These are phyloP conservation scores for Glaciozyma martinii DNA, from an alignment of 768 basidiomycete species.

Conservation along the genomic window DNA sequence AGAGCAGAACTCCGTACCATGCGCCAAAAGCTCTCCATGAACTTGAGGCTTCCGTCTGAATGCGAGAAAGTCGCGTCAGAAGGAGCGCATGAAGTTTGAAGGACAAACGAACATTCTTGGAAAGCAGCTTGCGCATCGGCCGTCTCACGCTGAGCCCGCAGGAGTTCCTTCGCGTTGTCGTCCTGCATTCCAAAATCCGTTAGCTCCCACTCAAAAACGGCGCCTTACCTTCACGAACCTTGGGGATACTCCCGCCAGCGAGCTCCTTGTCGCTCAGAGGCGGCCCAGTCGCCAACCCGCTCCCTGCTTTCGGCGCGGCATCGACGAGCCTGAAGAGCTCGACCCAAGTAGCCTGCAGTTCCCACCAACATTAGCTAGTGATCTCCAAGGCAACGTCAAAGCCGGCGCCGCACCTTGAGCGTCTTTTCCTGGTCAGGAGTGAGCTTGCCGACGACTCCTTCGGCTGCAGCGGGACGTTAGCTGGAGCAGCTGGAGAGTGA, in stretches of 20 bases:
- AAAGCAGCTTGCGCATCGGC: conserved; percentile 28
- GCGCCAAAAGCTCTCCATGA: conserved; percentile 31
- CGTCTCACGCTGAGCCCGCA: conserved; percentile 25
- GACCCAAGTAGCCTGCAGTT: conserved; percentile 7
- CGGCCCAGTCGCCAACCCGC: not conserved
- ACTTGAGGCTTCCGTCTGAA: conserved; percentile 27
- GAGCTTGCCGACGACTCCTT: conserved; percentile 25
- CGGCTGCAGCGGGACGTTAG: conserved; percentile 6
- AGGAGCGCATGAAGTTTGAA: no score
- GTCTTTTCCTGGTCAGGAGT: conserved; percentile 6
- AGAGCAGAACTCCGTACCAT: conserved; percentile 11
- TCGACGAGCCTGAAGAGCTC: conserved; percentile 22
- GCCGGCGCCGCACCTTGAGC: conserved; percentile 13
- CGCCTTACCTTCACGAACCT: not conserved
- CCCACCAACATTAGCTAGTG: not conserved
- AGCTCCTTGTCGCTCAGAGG: not conserved
- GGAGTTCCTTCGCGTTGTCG: conserved; percentile 29
- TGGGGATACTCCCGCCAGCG: conserved; percentile 19
- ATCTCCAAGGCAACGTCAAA: not conserved
- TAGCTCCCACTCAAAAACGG: not conserved
- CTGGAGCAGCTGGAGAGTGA: not conserved
- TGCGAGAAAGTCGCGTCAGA: not conserved
- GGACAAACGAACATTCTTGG: conserved; percentile 16
- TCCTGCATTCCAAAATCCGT: not conserved
- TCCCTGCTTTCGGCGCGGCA: conserved; percentile 17